These are phyloP conservation scores for Tephrocybe sp. DNA, from an alignment of 768 basidiomycete genomes.

Conservation along the genomic window DNA sequence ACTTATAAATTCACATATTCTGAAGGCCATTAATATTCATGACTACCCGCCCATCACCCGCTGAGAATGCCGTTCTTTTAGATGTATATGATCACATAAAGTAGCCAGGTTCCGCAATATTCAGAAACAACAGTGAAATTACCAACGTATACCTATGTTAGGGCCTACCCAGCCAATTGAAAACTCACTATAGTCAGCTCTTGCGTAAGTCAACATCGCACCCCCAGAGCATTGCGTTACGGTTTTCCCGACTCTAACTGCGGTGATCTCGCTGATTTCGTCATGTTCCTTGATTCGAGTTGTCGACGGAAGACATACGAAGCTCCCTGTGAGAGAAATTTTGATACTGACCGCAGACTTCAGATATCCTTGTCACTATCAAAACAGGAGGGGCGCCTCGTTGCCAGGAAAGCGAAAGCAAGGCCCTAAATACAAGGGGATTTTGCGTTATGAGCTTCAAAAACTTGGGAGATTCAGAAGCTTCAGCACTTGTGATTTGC, in stretches of 20 bases:
- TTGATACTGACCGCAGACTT: neutral
- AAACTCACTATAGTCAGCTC: conserved; percentile 42
- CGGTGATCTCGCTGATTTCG: conserved; percentile 19
- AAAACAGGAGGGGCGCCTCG: conserved; percentile 5
- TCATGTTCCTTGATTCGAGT: conserved; percentile 25
- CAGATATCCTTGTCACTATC: conserved; percentile 13
- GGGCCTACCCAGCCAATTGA: too few species aligned
- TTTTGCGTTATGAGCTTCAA: conserved; percentile 12
- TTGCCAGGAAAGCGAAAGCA: too few species aligned
- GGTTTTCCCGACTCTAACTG: conserved; percentile 32
- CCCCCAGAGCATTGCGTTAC: conserved; percentile 39
- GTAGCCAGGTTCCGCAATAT: too few species aligned
- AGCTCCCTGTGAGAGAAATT: conserved; percentile 12
- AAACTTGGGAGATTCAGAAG: too few species aligned
- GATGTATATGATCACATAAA: too few species aligned
- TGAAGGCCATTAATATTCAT: too few species aligned
- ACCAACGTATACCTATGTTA: too few species aligned
- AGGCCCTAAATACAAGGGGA: conserved; percentile 26
- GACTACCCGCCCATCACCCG: too few species aligned
- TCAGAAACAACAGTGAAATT: too few species aligned
- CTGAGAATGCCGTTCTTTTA: too few species aligned
- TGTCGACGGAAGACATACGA: conserved; percentile 32
- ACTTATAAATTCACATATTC: too few species aligned
- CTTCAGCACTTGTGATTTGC: too few species aligned
- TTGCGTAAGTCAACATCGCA: conserved; percentile 38